Conservation (phyloP, 192 early-diverging fungal genomes). For the Ambispora gerdemannii region DNA sequence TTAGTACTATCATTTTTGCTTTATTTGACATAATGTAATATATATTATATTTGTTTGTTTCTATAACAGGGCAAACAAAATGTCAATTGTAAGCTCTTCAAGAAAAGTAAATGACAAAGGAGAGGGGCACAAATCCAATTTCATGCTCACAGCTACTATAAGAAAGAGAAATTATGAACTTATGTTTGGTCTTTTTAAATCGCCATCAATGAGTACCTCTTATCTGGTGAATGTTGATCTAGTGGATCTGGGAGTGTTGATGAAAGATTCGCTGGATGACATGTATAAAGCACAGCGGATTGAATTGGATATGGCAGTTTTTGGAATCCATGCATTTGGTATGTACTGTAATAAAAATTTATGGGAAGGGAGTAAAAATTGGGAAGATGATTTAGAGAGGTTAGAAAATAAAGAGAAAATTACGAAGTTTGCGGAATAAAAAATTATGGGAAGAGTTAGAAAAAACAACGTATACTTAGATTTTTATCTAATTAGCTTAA, state of each 20-base stretch:
- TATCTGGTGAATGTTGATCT: neutral
- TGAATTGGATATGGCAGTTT: conserved; percentile 12
- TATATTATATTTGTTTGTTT: neutral
- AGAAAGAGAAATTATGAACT: neutral
- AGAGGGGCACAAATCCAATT: neutral
- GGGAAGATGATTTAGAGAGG: too few relatives aligned
- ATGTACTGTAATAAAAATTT: too few relatives aligned
- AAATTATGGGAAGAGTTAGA: too few relatives aligned
- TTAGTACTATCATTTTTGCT: neutral
- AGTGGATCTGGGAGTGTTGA: neutral
- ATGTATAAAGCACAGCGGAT: neutral
- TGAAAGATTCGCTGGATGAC: conserved; percentile 15
- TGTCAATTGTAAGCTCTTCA: neutral
- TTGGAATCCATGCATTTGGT: conserved; percentile 5
- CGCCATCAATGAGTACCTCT: neutral
- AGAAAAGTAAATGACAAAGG: conserved; percentile 4
- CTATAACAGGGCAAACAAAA: neutral
- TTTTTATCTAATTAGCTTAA: too few relatives aligned
- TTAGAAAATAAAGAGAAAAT: too few relatives aligned
- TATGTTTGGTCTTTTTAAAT: neutral
- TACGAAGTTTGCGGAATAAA: too few relatives aligned
- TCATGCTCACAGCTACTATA: neutral
- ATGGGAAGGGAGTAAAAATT: too few relatives aligned
- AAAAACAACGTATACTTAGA: too few relatives aligned
- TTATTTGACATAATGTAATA: neutral